Evolutionary conservation across 2,329 filamentous ascomycete genomes (phyloP), one percentile per base, ranked within the genome.

Genomic region (Harringtonia lauricola): DNA sequence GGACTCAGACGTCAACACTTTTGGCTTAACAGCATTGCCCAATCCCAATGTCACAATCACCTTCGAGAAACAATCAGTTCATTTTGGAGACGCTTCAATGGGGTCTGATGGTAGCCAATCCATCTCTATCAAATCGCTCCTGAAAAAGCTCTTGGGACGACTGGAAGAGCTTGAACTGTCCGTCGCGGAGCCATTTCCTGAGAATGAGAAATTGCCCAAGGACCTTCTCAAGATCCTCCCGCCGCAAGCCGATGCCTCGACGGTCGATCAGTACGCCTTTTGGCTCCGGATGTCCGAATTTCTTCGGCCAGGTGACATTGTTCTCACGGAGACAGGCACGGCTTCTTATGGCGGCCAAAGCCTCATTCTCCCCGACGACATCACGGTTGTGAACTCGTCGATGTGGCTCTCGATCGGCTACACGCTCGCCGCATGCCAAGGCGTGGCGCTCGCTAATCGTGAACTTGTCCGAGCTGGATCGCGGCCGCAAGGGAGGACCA

Each of bases 401-500:
- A 41, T 26, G 8, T 45, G 43, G 43, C 35, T 45, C 12, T 45
- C 43, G n/a, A 47, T 47, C 39, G 46, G 43, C 15, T 39, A 38
- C 43, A 47, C 42, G 42, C 43, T 45, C 10, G 34, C 46, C 13
- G 46, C 43, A 6, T 26, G 33, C 6, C 30, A 42, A 28, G 46
- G 46, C 6, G 45, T 26, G 7, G 30, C 42, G 4, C 36, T 45
- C 13, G 45, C 45, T 15, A 37, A 38, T 10, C 29, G 41, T 9
- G 41, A 24, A 2, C n/a, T 22, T 39, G 34, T 76, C 17, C 71
- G 71, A 45, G 72, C 72, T 19, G 67, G 65, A 34, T 72, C 75
- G 53, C 73, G 29, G 86, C 86, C 19, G 83, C 83, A 1, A 76
- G 78, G 0, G 79, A 78, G 53, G 86, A 90, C 57, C 61, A 80